Base-by-base conservation (phyloP, 2,329 filamentous ascomycete species). In the Fusarium torreyae region DNA sequence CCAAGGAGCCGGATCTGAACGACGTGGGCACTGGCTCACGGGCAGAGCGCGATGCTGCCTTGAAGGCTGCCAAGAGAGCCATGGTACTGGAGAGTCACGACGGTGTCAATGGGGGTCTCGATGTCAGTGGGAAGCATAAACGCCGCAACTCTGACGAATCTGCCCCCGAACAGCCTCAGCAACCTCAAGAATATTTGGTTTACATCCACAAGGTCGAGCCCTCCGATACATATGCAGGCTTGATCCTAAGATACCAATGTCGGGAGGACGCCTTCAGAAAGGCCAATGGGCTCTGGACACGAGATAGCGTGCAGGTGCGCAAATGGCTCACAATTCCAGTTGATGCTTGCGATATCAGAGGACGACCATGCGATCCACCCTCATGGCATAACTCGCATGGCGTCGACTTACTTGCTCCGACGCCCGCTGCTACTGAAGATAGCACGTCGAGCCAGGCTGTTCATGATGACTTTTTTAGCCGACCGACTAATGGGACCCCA, bases 261-360 rank as follows among this genome's bases (percentile, higher is more conserved):
- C 89, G 92, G 67, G 90, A 94, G 57, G 91, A 94, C 48, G 87
- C 92, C 3, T 90, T 99, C 70, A 88, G 93, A 61, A 96, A 93
- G 77, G 90, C 94, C 39, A 99, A 99, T 77, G 89, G 96, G 13
- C 89, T 99, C 75, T 99, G 96, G 96, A 93, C 94, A 8, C 93
- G 94, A 68, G 96, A 98, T 77, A 94, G 89, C 67, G 91, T 98
- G 36, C 95, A 98, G 77, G 89, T 90, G 48, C 90, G 94, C 62
- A 93, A 93, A 74, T 91, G 89, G 68, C 86, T 99, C 17, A 86
- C 94, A 10, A 83, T 99, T 53, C 96, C 96, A 0, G 93, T 98
- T 6, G 94, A 97, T 78, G 92, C 93, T 40, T 98, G 95, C 78
- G 90, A 92, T 42, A 85, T 94, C 42, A 96, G 94, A 76, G 94